A percentile compares a stretch with the other conserved stretches of the same genome.
Evolutionary conservation across 306 rosid species (phyloP).

Genomic region (Sphenostylis stenocarpa): DNA sequence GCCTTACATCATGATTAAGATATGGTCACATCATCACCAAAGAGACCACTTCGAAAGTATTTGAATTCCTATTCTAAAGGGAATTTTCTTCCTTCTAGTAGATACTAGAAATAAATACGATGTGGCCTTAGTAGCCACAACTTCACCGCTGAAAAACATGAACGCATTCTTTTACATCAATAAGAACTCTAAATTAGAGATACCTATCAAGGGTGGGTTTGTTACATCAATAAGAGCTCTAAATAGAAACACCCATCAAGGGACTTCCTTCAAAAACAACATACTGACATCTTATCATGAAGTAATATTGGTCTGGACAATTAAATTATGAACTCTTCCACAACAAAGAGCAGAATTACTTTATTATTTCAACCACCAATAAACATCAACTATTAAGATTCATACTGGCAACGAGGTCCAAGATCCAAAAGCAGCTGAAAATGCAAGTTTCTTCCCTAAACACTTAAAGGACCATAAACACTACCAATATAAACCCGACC

Average conservation of each 20-base stretch:
- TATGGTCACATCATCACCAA: background rate
- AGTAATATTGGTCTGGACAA: background rate
- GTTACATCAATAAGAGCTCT: background rate
- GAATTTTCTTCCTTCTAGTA: background rate
- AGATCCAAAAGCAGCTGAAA: background rate
- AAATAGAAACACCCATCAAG: slow-evolving; percentile 1
- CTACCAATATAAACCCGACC: background rate
- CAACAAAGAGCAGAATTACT: background rate
- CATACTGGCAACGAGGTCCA: background rate
- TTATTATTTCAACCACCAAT: background rate
- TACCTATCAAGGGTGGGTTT: too few relatives aligned
- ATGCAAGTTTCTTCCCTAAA: background rate
- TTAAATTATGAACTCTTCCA: background rate
- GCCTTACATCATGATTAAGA: background rate
- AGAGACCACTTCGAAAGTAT: background rate
- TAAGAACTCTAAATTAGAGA: too few relatives aligned
- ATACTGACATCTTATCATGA: background rate
- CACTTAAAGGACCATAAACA: background rate
- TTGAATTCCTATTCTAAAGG: background rate
- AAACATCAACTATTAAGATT: background rate
- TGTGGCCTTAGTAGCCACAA: background rate
- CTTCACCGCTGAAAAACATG: background rate
- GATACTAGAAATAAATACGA: background rate
- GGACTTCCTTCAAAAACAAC: background rate
- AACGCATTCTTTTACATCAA: background rate